A percentile compares a stretch with the other conserved stretches of the same genome.
Conservation (phyloP, 2,329 filamentous ascomycete species). For the Aspergillus unguis region DNA sequence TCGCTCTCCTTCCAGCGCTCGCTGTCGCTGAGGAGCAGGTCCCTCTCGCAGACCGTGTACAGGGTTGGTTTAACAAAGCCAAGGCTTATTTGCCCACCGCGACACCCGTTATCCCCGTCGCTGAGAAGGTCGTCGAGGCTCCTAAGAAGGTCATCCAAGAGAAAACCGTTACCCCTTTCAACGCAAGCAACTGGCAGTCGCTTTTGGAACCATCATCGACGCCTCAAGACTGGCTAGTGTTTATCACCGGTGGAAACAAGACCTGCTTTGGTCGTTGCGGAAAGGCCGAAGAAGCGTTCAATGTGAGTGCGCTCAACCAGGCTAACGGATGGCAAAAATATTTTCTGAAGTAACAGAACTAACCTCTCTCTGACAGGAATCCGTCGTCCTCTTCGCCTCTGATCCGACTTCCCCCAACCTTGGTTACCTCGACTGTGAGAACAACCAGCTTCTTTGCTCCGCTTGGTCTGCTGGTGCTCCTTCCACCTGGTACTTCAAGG, state of each 20-base stretch:
- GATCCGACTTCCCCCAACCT: conserved; percentile 56
- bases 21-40: conserved; percentile 58
- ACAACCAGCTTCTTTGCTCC: conserved; percentile 57
- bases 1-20: conserved; percentile 49
- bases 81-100: conserved; percentile 55
- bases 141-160: conserved; percentile 45
- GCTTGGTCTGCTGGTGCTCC: conserved; percentile 58
- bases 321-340: neutral
- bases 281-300: conserved; percentile 52
- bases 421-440: conserved; percentile 58
- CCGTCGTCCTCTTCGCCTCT: conserved; percentile 52
- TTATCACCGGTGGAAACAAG: conserved; percentile 61
- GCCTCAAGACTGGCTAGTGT: conserved; percentile 58
- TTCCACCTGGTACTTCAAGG: conserved; percentile 55
- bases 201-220: conserved; percentile 44
- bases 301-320: conserved; percentile 34
- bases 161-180: conserved; percentile 52
- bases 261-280: conserved; percentile 61
- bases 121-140: conserved; percentile 42
- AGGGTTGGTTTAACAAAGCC: conserved; percentile 51
- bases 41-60: conserved; percentile 47
- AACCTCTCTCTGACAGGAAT: conserved; percentile 41
- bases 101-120: conserved; percentile 30
- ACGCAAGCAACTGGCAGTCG: conserved; percentile 56
- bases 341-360: conserved; percentile 4